A percentile compares a stretch with the other conserved stretches of the same genome.
Evolutionary conservation across 306 rosid species (phyloP).

Genomic region (Trichosanthes cucumerina): DNA sequence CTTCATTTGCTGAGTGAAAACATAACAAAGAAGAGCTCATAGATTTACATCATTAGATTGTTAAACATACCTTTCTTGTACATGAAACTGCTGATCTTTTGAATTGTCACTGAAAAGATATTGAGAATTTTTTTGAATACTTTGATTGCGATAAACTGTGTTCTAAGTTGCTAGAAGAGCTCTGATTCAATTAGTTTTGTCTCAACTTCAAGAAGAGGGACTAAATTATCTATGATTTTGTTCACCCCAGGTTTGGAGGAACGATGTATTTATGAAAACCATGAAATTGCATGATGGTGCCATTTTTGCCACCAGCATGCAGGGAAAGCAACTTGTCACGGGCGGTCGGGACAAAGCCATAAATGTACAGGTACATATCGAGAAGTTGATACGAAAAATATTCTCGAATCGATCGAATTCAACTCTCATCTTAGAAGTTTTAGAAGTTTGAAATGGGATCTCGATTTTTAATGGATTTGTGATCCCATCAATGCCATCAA

Average conservation of each 20-base stretch:
- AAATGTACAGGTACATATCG: conserved; percentile 64
- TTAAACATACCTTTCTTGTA: background rate
- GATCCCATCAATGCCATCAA: background rate
- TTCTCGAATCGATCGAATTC: background rate
- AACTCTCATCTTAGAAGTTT: background rate
- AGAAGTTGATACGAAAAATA: background rate
- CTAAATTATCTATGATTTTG: conserved; percentile 16
- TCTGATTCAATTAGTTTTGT: background rate
- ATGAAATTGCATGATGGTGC: conserved; percentile 57
- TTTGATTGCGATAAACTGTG: background rate
- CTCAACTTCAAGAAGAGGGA: background rate
- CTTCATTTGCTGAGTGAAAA: background rate
- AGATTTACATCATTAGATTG: background rate
- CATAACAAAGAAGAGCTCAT: background rate
- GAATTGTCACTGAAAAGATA: background rate
- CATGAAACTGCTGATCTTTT: background rate
- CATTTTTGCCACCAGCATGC: conserved; percentile 47
- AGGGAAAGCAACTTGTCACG: conserved; percentile 59
- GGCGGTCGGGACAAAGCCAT: conserved; percentile 82
- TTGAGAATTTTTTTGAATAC: background rate
- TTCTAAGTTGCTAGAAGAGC: background rate
- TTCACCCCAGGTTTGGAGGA: conserved; percentile 68
- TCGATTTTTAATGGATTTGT: background rate
- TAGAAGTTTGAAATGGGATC: background rate
- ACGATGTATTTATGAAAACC: conserved; percentile 49